A percentile compares a stretch with the other conserved stretches of the same genome.
Evolutionary conservation across 345 rosid species (phyloP).

Genomic region (Sisymbrium irio): DNA sequence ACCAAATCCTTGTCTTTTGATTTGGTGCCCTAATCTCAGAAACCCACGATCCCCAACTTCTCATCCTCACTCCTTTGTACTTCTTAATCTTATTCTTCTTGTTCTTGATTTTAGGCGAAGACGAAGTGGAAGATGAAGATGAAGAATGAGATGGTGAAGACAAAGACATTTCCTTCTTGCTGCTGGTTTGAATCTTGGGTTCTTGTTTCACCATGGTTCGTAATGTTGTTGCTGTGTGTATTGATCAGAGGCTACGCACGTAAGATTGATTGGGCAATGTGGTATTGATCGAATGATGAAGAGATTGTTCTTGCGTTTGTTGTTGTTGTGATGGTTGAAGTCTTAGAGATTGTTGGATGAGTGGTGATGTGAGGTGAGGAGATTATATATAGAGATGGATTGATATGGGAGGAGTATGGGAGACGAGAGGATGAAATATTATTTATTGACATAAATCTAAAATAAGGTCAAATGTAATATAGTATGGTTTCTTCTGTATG

Average conservation of each 20-base stretch:
- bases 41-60: slow-evolving; percentile 99
- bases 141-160: slow-evolving; percentile 18
- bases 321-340: slow-evolving; percentile 5
- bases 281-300: neutral
- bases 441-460: slow-evolving; percentile 25
- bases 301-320: slow-evolving; percentile 17
- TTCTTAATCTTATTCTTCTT: slow-evolving; percentile 60
- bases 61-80: slow-evolving; percentile 96
- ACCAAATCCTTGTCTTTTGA: slow-evolving; percentile 94
- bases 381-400: slow-evolving; percentile 24
- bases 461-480: slow-evolving; percentile 29
- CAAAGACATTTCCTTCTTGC: neutral
- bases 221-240: neutral
- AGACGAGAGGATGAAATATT: slow-evolving; percentile 2
- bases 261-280: neutral
- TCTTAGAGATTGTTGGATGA: slow-evolving; percentile 13
- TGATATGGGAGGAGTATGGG: slow-evolving; percentile 11
- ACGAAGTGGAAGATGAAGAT: neutral
- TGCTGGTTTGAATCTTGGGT: slow-evolving; percentile 24
- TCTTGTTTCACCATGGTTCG: slow-evolving; percentile 32
- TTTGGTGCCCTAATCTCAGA: slow-evolving; percentile 97
- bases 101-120: slow-evolving; percentile 24
- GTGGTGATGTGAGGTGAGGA: slow-evolving; percentile 17
- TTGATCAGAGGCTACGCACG: neutral
- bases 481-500: slow-evolving; percentile 33